Evolutionary conservation across 2,329 filamentous ascomycete genomes (phyloP), one percentile per base, ranked within the genome.

Genomic region (Colletotrichum sp.): DNA sequence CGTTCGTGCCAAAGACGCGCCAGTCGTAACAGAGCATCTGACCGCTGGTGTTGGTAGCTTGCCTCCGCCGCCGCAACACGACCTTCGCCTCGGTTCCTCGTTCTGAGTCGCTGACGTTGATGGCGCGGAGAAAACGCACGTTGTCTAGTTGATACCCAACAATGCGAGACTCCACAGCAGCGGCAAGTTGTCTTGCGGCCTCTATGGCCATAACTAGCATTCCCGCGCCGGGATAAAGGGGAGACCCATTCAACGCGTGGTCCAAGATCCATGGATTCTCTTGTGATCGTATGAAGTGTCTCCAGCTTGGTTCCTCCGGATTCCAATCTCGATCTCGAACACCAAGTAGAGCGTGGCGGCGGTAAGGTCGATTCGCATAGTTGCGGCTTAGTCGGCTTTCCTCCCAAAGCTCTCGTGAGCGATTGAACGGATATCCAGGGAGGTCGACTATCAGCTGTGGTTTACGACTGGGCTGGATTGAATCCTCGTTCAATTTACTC

Each of bases 361-460:
- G 84, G 71, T 85, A 86, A 21, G 84, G 81, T 24, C 88, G 84
- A 72, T 87, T 85, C 4, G 89, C 85, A 55, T 85, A 85, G 10
- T 85, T 83, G 18, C 80, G 78, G 21, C 87, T 87, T 3, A 89
- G 78, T 30, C 88, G 86, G 2, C 87, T 88, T 75, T 91, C 89
- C 72, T 89, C 85, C 89, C 90, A 91, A 79, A 90, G 90, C 2
- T 80, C 82, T 30, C 85, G 88, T 44, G 82, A 81, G 73, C 90
- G 89, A 32, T 90, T 89, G 88, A 90, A 92, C 3, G 88, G 85
- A 74, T 91, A 91, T 2, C 85, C 82, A 2, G 90, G 90, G n/a
- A 92, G 80, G 74, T 88, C 86, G 1, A 83, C 77, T 3, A 91
- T 80, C 24, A 85, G 57, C 28, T 52, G 26, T 5, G 71, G 67